A percentile compares a stretch with the other conserved stretches of the same genome.
These are phyloP conservation scores for Thielaviopsis ethacetica DNA, from an alignment of 2,329 filamentous ascomycete species.

Conservation along the genomic window DNA sequence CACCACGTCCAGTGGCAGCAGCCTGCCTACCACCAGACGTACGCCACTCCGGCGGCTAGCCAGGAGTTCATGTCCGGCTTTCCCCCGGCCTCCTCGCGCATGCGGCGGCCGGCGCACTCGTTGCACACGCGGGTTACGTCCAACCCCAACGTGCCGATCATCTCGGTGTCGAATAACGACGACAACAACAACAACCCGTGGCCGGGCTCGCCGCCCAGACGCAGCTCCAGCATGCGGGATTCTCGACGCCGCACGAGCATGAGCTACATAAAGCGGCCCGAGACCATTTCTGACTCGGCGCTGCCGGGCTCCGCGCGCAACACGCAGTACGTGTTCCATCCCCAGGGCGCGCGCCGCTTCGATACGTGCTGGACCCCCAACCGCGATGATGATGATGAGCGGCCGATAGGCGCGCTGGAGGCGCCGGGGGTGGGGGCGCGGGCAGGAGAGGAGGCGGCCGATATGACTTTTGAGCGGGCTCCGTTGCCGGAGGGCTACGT, in stretches of 20 bases:
- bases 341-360: not conserved
- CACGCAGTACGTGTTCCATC: not conserved
- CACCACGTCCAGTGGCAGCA: not conserved
- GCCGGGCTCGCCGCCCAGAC: not conserved
- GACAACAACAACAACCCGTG: too few species aligned
- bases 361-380: not conserved
- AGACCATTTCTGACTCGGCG: not conserved
- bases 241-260: not conserved
- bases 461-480: too few species aligned
- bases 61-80: not conserved
- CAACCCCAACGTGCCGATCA: not conserved
- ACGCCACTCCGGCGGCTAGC: not conserved
- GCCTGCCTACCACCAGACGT: not conserved
- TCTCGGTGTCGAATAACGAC: not conserved
- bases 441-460: not conserved
- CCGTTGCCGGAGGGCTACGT: too few species aligned
- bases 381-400: not conserved
- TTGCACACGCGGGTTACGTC: not conserved
- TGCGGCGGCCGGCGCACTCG: not conserved
- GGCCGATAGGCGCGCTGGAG: not conserved
- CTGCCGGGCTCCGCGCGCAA: not conserved
- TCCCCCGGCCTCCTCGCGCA: not conserved
- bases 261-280: not conserved
- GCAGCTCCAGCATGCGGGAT: not conserved
- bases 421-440: not conserved